Evolutionary conservation across 163 green algal species (phyloP).

Genomic region (Chlamydomonas reinhardtii): DNA sequence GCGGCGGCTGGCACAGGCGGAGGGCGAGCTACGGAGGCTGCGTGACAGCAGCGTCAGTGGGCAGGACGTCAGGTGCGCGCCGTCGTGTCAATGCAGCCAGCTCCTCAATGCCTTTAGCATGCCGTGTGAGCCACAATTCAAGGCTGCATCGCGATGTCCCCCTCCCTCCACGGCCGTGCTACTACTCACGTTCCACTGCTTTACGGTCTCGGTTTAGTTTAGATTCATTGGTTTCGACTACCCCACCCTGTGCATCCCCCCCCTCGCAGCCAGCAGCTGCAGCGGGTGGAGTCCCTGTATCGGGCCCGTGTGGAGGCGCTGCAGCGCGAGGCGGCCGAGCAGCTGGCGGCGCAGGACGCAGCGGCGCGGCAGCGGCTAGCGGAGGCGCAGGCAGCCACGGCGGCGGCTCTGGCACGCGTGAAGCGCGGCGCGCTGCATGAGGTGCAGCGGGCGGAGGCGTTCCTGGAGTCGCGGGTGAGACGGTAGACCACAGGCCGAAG

Average conservation of each 20-base stretch:
- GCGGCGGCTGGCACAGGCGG: too few species aligned
- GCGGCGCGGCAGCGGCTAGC: background rate
- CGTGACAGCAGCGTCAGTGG: background rate
- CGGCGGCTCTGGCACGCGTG: background rate
- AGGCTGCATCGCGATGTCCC: too few species aligned
- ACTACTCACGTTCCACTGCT: too few species aligned
- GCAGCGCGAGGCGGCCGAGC: conserved; percentile 18
- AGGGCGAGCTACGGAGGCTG: conserved; percentile 1
- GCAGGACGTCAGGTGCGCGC: conserved; percentile 22
- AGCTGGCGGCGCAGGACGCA: conserved; percentile 15
- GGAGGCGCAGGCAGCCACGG: conserved; percentile 2
- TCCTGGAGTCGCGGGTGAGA: conserved; percentile 22
- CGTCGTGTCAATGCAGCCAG: too few species aligned
- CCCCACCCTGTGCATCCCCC: background rate
- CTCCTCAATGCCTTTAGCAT: too few species aligned
- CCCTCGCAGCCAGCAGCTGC: conserved; percentile 29
- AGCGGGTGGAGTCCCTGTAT: conserved; percentile 25
- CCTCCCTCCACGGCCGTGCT: too few species aligned
- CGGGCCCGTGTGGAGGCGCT: conserved; percentile 13
- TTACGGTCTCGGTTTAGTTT: too few species aligned
- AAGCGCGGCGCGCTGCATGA: conserved; percentile 17
- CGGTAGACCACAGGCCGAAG: too few species aligned
- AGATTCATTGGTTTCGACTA: too few species aligned
- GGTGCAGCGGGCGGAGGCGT: conserved; percentile 34
- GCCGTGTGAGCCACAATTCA: too few species aligned